Evolutionary conservation across 2,329 filamentous ascomycete species (phyloP).

Genomic region (Verticillium alfalfae): DNA sequence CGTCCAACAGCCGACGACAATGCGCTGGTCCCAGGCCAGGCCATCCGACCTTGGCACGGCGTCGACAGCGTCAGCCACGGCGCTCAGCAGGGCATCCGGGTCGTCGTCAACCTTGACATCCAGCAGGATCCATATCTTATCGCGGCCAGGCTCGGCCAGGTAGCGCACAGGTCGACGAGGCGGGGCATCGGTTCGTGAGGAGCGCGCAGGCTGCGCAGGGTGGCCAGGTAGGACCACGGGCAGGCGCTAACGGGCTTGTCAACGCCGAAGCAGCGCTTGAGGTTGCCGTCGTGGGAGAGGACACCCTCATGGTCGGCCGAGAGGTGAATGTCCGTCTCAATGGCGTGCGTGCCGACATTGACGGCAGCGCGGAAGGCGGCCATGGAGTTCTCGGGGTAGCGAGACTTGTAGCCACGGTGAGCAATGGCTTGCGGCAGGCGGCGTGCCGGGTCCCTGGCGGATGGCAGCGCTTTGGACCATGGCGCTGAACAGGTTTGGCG

Average conservation of each 20-base stretch:
- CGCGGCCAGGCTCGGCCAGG: conserved; percentile 51
- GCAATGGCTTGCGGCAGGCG: conserved; percentile 66
- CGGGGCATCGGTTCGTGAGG: conserved; percentile 70
- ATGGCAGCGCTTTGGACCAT: conserved; percentile 25
- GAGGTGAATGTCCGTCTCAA: conserved; percentile 87
- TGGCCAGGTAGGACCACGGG: conserved; percentile 68
- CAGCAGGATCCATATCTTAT: conserved; percentile 71
- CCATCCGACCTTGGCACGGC: conserved; percentile 37
- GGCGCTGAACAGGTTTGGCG: conserved; percentile 13
- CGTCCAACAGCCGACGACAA: conserved; percentile 81
- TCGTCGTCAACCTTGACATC: conserved; percentile 85
- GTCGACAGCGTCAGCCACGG: conserved; percentile 59
- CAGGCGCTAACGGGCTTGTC: conserved; percentile 67
- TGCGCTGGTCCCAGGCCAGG: conserved; percentile 63
- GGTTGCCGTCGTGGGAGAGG: conserved; percentile 68
- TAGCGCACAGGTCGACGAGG: conserved; percentile 65
- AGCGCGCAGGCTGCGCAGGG: conserved; percentile 59
- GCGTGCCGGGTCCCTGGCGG: conserved; percentile 6
- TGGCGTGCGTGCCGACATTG: conserved; percentile 66
- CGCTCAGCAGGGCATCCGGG: conserved; percentile 62
- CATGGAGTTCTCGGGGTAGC: conserved; percentile 82
- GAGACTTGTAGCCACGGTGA: conserved; percentile 73
- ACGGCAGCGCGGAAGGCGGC: conserved; percentile 70
- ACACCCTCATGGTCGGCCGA: conserved; percentile 80
- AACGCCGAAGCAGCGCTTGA: conserved; percentile 79